Evolutionary conservation across 2,329 filamentous ascomycete species (phyloP).

Genomic region (Blastomyces emzantsi): DNA sequence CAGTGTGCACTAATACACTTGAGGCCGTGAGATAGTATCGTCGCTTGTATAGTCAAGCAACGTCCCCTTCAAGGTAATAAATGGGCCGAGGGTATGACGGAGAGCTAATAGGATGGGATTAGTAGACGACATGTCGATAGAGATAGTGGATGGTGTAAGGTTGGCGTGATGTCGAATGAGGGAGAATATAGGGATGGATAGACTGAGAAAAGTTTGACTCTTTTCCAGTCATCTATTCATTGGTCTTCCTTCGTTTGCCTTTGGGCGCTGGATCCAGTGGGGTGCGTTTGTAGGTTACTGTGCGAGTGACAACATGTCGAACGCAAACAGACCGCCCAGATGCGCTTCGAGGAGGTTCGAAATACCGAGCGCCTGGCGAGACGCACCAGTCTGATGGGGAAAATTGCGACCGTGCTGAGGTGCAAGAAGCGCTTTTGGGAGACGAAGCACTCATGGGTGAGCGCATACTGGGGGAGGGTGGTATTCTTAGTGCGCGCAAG

Average conservation of each 20-base stretch:
- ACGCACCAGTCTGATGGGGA: constrained; percentile 67
- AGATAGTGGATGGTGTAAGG: neutral
- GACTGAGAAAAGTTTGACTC: neutral
- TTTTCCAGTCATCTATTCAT: constrained; percentile 10
- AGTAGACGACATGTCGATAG: neutral
- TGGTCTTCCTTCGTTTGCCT: constrained; percentile 76
- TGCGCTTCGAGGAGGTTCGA: constrained; percentile 52
- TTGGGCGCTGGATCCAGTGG: constrained; percentile 79
- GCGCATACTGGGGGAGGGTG: constrained; percentile 58
- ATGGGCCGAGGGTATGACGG: neutral
- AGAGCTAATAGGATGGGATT: neutral
- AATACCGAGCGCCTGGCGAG: constrained; percentile 57
- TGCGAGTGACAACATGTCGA: constrained; percentile 85
- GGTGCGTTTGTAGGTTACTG: constrained; percentile 64
- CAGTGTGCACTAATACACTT: constrained; percentile 1
- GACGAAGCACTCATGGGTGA: constrained; percentile 32
- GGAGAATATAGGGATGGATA: neutral
- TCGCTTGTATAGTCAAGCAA: neutral
- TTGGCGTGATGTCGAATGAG: neutral
- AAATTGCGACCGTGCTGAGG: constrained; percentile 61
- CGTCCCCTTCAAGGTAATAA: neutral
- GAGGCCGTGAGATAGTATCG: neutral
- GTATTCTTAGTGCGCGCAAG: constrained; percentile 60
- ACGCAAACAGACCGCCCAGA: constrained; percentile 60
- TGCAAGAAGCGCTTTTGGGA: constrained; percentile 53